Base-by-base conservation (phyloP, 345 rosid genomes). In the Xanthoceras sorbifolium region DNA sequence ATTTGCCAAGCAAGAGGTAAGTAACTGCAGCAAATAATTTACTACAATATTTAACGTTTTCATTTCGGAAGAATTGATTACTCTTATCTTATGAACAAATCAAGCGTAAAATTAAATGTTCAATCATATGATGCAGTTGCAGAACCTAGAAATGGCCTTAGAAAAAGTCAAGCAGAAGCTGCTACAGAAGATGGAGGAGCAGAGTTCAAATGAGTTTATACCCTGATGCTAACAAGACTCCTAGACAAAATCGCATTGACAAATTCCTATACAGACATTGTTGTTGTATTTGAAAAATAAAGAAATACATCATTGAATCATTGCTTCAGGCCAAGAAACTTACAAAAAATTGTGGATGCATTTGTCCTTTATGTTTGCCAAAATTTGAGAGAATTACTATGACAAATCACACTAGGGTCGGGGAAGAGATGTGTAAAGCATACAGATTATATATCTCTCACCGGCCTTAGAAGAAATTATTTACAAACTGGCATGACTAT, bases 1-100 rank as follows among this genome's bases (percentile, higher is more conserved):
- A 72, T 89, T 85, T 81, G 89, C 92, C 59, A 86, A 69, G 73
- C 82, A 81, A 82, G 86, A 87, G 89, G 92, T 87, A 85, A 6
- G 72, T 4, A 22, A 62, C n/a, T 48, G 1, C 25, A 31, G 22
- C 74, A 0, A 3, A 18, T 25, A 0, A 14, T 22, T 26, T 48
- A 32, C 34, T 38, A n/a, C 32, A 28, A 11, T 4, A 10, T 46
- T 46, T 46, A 10, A 3, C 0, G 3, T 60, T 31, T 23, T 26
- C 48, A 7, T 3, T 6, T 40, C 2, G 15, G 20, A 1, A 36
- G 11, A 67, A 5, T 23, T 42, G 59, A 15, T 28, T 73, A 18
- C 31, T 32, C 6, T 18, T 44, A 29, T 32, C 6, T 18, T 44
- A 29, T 31, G 42, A 44, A 38, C 4, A 50, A 74, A 52, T 23